A percentile compares a stretch with the other conserved stretches of the same genome.
These are phyloP conservation scores for Ceratobasidium sp. DNA, from an alignment of 1,284 basidiomycete species.

Conservation along the genomic window DNA sequence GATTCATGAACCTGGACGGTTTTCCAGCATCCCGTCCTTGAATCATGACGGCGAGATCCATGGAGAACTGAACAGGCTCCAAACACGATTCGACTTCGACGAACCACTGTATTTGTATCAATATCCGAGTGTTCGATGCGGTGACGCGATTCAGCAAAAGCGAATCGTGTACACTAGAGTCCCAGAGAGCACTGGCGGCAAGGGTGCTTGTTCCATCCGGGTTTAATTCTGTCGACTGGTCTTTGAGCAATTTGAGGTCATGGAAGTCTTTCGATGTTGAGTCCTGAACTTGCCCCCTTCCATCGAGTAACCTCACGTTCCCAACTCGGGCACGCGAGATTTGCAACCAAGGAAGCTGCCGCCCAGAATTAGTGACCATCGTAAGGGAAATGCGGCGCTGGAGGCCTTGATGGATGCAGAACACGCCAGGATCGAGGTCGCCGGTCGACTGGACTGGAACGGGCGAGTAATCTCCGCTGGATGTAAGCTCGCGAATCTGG, in stretches of 20 bases:
- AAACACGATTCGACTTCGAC: conserved; percentile 84
- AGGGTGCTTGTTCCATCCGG: conserved; percentile 82
- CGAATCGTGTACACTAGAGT: conserved; percentile 91
- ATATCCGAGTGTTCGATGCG: conserved; percentile 74
- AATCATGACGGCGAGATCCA: conserved; percentile 89
- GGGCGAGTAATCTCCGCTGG: conserved; percentile 83
- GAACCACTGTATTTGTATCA: conserved; percentile 79
- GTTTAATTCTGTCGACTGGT: conserved; percentile 74
- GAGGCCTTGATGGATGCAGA: conserved; percentile 90
- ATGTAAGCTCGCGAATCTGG: conserved; percentile 85
- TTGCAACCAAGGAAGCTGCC: conserved; percentile 85
- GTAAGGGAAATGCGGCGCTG: conserved; percentile 83
- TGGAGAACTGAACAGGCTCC: conserved; percentile 83
- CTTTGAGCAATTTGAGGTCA: conserved; percentile 74
- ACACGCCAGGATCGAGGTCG: conserved; percentile 83
- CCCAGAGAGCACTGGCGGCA: conserved; percentile 82
- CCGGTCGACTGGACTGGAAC: conserved; percentile 83
- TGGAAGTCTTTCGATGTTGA: conserved; percentile 71
- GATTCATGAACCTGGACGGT: conserved; percentile 74
- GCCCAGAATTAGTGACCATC: conserved; percentile 87
- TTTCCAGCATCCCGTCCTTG: conserved; percentile 85
- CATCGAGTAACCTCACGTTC: conserved; percentile 83
- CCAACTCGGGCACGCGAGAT: conserved; percentile 81
- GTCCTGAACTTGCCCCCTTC: conserved; percentile 81
- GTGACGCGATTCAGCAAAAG: conserved; percentile 87